Evolutionary conservation across 177 flowering plant genomes (phyloP).

Genomic region (Vitis hybrid): DNA sequence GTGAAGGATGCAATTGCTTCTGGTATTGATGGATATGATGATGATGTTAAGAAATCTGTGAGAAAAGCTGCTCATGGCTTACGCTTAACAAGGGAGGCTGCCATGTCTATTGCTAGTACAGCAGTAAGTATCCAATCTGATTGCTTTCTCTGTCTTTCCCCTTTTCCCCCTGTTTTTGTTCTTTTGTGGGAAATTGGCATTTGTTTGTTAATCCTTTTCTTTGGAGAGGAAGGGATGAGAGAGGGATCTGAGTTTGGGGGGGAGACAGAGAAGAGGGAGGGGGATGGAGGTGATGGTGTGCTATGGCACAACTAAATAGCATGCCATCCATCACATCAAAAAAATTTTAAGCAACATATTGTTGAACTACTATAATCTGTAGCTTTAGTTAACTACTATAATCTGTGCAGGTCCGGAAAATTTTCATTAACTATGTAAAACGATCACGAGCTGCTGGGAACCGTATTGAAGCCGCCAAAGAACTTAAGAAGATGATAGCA

Average conservation of each 20-base stretch:
- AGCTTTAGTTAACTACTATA: background rate
- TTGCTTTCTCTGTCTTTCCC: background rate
- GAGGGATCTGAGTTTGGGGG: no score
- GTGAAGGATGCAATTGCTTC: conserved; percentile 81
- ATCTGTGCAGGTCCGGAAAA: conserved; percentile 62
- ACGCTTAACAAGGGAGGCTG: conserved; percentile 82
- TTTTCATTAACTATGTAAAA: conserved; percentile 67
- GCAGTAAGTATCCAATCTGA: conserved; percentile 58
- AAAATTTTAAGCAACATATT: no score
- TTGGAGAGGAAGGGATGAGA: no score
- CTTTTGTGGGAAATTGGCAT: background rate
- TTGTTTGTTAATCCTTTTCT: no score
- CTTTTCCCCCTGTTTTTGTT: background rate
- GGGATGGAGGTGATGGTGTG: no score
- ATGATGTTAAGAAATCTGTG: conserved; percentile 59
- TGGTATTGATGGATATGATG: conserved; percentile 90
- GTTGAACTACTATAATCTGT: background rate
- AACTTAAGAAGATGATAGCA: conserved; percentile 83
- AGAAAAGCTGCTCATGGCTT: conserved; percentile 91
- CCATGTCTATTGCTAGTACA: conserved; percentile 89
- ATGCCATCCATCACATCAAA: no score
- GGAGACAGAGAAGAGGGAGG: no score
- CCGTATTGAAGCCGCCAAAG: conserved; percentile 75
- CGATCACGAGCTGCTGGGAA: conserved; percentile 60
- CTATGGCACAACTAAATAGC: no score